Base-by-base conservation (phyloP, 1,284 basidiomycete genomes). In the Sporisorium scitamineum region DNA sequence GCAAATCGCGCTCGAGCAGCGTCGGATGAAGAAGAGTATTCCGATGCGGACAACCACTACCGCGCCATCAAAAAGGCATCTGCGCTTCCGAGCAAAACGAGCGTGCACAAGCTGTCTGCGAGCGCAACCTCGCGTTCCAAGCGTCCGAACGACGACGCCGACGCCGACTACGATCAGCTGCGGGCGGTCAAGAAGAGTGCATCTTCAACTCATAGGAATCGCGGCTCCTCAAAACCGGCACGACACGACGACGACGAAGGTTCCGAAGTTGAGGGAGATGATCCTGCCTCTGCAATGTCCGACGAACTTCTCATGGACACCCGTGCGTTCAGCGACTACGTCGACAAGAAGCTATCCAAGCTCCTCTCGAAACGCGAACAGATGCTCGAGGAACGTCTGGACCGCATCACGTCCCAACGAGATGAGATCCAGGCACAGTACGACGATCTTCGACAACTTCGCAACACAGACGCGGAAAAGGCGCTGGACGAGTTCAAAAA, bases 381-480 rank as follows among this genome's bases (percentile, higher is more conserved):
- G 64, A 61, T 71, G 62, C 70, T 79, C 39, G 63, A 74, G 53
- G 77, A 79, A n/a, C 64, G 61, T 10, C 50, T 79, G 20, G 61
- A 68, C 32, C 68, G 61, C 51, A 34, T 81, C 54, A 53, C 57
- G 1, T 51, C 64, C 45, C 80, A 84, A 66, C 68, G 75, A 24
- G 81, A 83, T 45, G 78, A 78, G 7, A 66, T 82, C n/a, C 81
- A 83, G 61, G 54, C 65, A 3, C 80, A 84, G 61, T 80, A 82
- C 60, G 82, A 84, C 56, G 65, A 79, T 42, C 68, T 84, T n/a
- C 67, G 78, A n/a, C 73, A 77, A 24, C 61, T 83, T 11, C 69
- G 82, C 3, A 31, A 67, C 14, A 82, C 81, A 0, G 68, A 67
- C 37, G 62, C 79, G 16, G 83, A 84, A 63, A 61, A 71, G 50